A percentile compares a stretch with the other conserved stretches of the same genome.
Conservation (phyloP, 2,329 filamentous ascomycete species). For the Ascochyta viciae-villosae region DNA sequence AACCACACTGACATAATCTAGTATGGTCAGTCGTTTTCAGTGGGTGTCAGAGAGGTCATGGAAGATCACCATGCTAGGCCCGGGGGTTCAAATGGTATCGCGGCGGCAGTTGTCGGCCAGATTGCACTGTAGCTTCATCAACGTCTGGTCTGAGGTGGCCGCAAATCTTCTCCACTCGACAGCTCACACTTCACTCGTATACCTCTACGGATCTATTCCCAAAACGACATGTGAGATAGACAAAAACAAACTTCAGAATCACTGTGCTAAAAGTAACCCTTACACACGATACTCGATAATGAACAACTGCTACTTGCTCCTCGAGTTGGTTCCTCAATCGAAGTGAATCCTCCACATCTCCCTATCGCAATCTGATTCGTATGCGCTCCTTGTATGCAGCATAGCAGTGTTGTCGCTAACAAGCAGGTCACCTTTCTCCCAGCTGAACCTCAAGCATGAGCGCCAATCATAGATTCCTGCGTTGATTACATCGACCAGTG, state of each 20-base stretch:
- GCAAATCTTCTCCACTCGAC: not conserved
- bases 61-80: too few species aligned
- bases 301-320: not conserved
- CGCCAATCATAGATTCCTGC: slow-evolving; percentile 58
- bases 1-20: too few species aligned
- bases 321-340: slow-evolving; percentile 40
- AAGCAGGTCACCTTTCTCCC: slow-evolving; percentile 63
- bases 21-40: too few species aligned
- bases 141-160: not conserved
- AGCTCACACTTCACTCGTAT: not conserved
- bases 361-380: slow-evolving; percentile 45
- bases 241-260: not conserved
- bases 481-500: slow-evolving; percentile 51
- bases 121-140: not conserved
- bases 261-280: too few species aligned
- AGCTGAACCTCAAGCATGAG: slow-evolving; percentile 59
- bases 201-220: not conserved
- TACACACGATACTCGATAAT: not conserved
- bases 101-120: not conserved
- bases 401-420: slow-evolving; percentile 59
- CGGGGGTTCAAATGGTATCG: not conserved
- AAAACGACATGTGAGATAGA: not conserved
- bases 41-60: too few species aligned
- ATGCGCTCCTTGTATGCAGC: slow-evolving; percentile 59
- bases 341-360: slow-evolving; percentile 61